These are phyloP conservation scores for Letharia columbiana DNA, from an alignment of 495 filamentous ascomycete genomes.

Conservation along the genomic window DNA sequence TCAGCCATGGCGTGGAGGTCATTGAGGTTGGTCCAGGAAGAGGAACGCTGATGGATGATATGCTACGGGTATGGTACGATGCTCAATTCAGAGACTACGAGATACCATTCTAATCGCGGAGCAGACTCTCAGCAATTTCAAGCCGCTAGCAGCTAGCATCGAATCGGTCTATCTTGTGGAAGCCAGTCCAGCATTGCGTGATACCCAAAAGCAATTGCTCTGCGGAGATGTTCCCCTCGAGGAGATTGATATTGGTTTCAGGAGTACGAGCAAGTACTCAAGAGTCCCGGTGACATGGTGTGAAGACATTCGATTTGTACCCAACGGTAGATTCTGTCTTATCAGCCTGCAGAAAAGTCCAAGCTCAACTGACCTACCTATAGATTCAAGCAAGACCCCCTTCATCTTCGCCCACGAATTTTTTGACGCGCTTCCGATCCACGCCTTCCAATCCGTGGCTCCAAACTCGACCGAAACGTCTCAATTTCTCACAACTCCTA, in stretches of 20 bases:
- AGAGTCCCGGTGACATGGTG: conserved; percentile 74
- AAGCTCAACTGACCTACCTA: conserved; percentile 8
- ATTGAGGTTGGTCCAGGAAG: conserved; percentile 92
- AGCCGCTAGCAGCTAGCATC: conserved; percentile 62
- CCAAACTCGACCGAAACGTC: conserved; percentile 37
- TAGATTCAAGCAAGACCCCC: conserved; percentile 57
- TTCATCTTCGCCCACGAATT: conserved; percentile 97
- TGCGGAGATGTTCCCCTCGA: conserved; percentile 64
- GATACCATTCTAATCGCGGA: conserved; percentile 1
- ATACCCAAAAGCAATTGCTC: conserved; percentile 71
- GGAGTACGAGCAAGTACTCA: conserved; percentile 67
- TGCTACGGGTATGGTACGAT: conserved; percentile 57
- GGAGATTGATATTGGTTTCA: conserved; percentile 65
- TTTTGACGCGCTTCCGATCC: conserved; percentile 97
- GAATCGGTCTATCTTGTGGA: conserved; percentile 87
- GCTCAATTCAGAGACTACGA: not conserved
- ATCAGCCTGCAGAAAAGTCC: not conserved
- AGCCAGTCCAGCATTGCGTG: conserved; percentile 65
- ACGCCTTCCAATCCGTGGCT: conserved; percentile 76
- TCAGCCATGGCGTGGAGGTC: conserved; percentile 63
- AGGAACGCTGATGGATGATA: conserved; percentile 95
- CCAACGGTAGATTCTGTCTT: conserved; percentile 44
- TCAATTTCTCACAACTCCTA: conserved; percentile 40
- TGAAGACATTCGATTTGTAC: conserved; percentile 77
- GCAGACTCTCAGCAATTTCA: conserved; percentile 79